A percentile compares a stretch with the other conserved stretches of the same genome.
These are phyloP conservation scores for Dalbergia oliveri DNA, from an alignment of 306 rosid genomes.

Conservation along the genomic window DNA sequence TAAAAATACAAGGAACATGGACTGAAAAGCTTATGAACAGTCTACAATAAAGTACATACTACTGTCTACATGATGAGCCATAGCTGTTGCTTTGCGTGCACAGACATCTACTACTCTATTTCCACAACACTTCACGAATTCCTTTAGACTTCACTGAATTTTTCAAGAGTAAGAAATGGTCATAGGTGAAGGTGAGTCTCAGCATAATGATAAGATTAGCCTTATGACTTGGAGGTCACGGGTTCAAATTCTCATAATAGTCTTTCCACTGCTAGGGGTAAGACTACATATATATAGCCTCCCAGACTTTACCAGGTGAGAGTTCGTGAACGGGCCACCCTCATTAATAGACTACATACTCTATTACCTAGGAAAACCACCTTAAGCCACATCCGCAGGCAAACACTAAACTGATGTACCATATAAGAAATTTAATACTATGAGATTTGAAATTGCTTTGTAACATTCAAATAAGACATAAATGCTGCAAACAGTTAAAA, in stretches of 20 bases:
- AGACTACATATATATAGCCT: no score
- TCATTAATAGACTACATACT: not conserved
- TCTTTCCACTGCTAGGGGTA: no score
- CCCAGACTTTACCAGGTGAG: not conserved
- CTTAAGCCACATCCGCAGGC: not conserved
- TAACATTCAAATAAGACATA: not conserved
- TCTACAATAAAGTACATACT: not conserved
- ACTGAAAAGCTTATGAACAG: not conserved
- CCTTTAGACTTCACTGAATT: not conserved
- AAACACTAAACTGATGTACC: slow-evolving; percentile 10
- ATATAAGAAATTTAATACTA: slow-evolving; percentile 14
- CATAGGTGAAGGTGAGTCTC: no score
- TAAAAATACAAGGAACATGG: not conserved
- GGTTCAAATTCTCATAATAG: no score
- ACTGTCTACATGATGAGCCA: not conserved
- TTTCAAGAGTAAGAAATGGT: not conserved
- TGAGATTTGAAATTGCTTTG: slow-evolving; percentile 2
- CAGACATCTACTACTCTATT: not conserved
- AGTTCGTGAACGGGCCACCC: no score
- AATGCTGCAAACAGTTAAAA: not conserved
- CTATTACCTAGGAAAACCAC: no score
- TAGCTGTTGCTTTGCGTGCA: not conserved
- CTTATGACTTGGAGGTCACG: no score
- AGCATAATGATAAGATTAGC: no score
- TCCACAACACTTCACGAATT: not conserved